A percentile compares a stretch with the other conserved stretches of the same genome.
phyloP scores from a whole-genome alignment of 1,284 basidiomycete species.

The Cutaneotrichosporon cavernicola region DNA sequence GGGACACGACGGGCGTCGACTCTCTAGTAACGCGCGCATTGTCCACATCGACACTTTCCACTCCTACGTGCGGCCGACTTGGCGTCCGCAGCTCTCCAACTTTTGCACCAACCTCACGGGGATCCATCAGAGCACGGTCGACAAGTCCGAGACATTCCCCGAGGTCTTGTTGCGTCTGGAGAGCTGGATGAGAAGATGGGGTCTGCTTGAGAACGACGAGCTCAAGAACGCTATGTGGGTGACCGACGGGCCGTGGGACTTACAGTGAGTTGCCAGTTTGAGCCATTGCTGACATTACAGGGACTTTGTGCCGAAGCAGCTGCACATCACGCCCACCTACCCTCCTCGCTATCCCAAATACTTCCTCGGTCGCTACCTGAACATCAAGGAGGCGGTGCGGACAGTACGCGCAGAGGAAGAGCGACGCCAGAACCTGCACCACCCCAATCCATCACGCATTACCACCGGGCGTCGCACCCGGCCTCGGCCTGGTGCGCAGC shows the following conservation, averaged over 20 bases:
- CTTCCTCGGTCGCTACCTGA: slow-evolving; percentile 47
- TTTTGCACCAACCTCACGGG: slow-evolving; percentile 89
- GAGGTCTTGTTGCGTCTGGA: slow-evolving; percentile 66
- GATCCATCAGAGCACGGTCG: slow-evolving; percentile 83
- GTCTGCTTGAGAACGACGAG: slow-evolving; percentile 47
- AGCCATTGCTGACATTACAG: slow-evolving; percentile 23
- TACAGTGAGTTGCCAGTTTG: slow-evolving; percentile 37
- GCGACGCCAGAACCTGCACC: background rate
- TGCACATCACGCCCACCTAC: slow-evolving; percentile 48
- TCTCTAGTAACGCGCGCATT: slow-evolving; percentile 15
- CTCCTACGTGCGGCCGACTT: slow-evolving; percentile 82
- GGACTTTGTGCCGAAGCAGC: slow-evolving; percentile 50
- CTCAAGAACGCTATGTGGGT: slow-evolving; percentile 55
- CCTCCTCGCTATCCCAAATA: slow-evolving; percentile 41
- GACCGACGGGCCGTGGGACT: slow-evolving; percentile 56
- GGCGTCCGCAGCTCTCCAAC: slow-evolving; percentile 72
- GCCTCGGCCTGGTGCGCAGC: slow-evolving; percentile 10
- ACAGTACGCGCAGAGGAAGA: slow-evolving; percentile 36
- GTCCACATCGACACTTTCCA: slow-evolving; percentile 66
- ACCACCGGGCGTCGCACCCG: slow-evolving; percentile 24
- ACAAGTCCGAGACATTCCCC: slow-evolving; percentile 72
- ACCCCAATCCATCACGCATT: slow-evolving; percentile 37
- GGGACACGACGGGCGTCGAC: background rate
- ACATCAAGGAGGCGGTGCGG: slow-evolving; percentile 49
- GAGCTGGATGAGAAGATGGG: slow-evolving; percentile 62